Conservation (phyloP, 352 stramenopile species). For the Phytopythium aichiense region DNA sequence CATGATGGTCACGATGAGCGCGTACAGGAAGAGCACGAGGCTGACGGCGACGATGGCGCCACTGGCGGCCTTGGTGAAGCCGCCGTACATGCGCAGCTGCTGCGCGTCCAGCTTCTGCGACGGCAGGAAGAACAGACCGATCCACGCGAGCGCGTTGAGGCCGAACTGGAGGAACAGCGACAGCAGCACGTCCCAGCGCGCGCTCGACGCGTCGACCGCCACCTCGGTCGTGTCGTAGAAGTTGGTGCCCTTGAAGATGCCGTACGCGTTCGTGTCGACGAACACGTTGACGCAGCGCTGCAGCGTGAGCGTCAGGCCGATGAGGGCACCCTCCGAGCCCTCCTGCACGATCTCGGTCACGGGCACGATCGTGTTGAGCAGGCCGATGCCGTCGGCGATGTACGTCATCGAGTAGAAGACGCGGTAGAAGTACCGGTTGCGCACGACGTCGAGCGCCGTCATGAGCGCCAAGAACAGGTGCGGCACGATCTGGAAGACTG, state of each 20-base stretch:
- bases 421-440: conserved; percentile 57
- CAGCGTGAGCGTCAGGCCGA: conserved; percentile 56
- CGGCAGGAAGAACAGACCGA: conserved; percentile 60
- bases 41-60: conserved; percentile 23
- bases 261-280: conserved; percentile 43
- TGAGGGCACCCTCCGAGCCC: conserved; percentile 51
- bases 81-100: conserved; percentile 63
- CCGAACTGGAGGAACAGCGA: conserved; percentile 51
- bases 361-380: conserved; percentile 50
- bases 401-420: conserved; percentile 43
- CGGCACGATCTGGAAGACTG: conserved; percentile 43
- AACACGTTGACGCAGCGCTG: conserved; percentile 57
- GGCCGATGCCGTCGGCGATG: conserved; percentile 47
- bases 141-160: conserved; percentile 47
- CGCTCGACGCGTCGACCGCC: conserved; percentile 21
- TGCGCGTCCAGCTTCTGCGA: conserved; percentile 70
- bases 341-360: conserved; percentile 68
- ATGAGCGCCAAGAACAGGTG: conserved; percentile 40
- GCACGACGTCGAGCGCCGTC: conserved; percentile 35
- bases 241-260: conserved; percentile 42
- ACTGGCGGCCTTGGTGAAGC: conserved; percentile 46
- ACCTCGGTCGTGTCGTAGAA: conserved; percentile 37
- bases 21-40: conserved; percentile 32
- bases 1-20: conserved; percentile 30
- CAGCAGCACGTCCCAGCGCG: conserved; percentile 42